Evolutionary conservation across 306 rosid species (phyloP).

Genomic region (Prosopis cineraria): DNA sequence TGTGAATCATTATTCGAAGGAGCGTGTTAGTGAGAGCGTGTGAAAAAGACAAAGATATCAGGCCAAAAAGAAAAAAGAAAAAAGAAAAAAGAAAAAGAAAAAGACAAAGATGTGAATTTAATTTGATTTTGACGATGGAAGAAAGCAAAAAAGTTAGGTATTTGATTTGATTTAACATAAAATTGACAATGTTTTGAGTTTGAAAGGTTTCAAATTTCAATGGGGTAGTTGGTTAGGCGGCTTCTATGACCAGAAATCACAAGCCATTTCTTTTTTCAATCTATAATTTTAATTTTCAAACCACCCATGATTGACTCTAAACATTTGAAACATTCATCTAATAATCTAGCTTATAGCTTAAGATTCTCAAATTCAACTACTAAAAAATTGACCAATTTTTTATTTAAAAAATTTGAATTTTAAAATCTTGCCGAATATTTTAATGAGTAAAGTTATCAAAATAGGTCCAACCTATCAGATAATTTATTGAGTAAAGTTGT

Average conservation of each 20-base stretch:
- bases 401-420: neutral
- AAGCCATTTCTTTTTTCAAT: constrained; percentile 5
- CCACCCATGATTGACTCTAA: neutral
- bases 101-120: neutral
- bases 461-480: neutral
- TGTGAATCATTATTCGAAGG: neutral
- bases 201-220: constrained; percentile 31
- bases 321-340: constrained; percentile 7
- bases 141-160: constrained; percentile 10
- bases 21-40: neutral
- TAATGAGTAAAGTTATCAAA: neutral
- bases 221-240: constrained; percentile 32
- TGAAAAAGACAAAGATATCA: constrained; percentile 8
- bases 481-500: neutral
- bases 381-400: constrained; percentile 10
- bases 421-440: neutral
- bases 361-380: neutral
- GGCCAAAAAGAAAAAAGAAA: no score
- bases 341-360: neutral
- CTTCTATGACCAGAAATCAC: constrained; percentile 22
- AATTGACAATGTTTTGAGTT: neutral
- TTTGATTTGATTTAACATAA: neutral
- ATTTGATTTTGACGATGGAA: neutral
- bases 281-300: constrained; percentile 11
- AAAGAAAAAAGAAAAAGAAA: no score